Evolutionary conservation across 2,329 filamentous ascomycete genomes (phyloP), one percentile per base, ranked within the genome.

Genomic region (Sporothrix brasiliensis): DNA sequence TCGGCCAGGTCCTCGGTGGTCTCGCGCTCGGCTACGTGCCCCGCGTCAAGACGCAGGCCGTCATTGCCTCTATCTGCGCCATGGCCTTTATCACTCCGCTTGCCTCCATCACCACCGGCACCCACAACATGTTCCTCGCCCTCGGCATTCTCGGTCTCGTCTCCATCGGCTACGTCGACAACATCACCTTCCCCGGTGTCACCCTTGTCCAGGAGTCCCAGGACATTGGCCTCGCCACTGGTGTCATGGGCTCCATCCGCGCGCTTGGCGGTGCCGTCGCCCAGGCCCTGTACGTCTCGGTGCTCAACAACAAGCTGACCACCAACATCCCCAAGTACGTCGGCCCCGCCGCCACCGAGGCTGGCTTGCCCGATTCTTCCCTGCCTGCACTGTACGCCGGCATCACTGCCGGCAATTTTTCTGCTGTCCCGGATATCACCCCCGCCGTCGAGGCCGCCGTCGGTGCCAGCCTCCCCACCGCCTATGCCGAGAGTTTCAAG

Each of bases 171-270:
- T 69, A 67, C 50, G 44, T 81, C 68, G 80, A 81, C 71, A 81
- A 80, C 74, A 76, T 81, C 67, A 75, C 78, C n/a, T 77, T 83
- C 66, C 79, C 81, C 0, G 80, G 80, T 9, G 81, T 84, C 34
- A 81, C 81, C 1, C 78, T 83, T 11, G 79, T 85, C 54, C 82
- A 79, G 75, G 82, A 82, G 70, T 77, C 82, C 5, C 79, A 83
- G 72, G 82, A 84, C 72, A 83, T 84, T 58, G 82, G 82, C 19
- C 78, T 84, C 19, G 82, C 75, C 69, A 81, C 73, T 6, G 82
- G 82, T 21, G 78, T 82, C 27, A 80, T 84, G 41, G 82, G 83
- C 13, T 82, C 80, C 24, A 82, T 84, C 69, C 81, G 83, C 41
- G 80, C 80, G 4, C 77, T 80, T 3, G 79, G 80, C n/a, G 80